Evolutionary conservation across 1,284 basidiomycete genomes (phyloP).

Genomic region (Cutaneotrichosporon dermatis): DNA sequence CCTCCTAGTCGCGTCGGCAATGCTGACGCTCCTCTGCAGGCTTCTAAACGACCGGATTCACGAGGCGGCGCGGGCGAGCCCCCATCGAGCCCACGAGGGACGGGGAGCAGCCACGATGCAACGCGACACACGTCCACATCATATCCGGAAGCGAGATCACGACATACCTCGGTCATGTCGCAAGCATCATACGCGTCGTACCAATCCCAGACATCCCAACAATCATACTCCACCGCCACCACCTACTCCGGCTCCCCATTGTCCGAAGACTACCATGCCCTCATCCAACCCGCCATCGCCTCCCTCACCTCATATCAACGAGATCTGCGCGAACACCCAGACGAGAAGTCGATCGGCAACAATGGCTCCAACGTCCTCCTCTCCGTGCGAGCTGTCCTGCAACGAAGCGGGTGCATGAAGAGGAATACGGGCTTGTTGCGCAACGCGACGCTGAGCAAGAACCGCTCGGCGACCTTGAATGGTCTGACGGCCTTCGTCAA

Average conservation of each 20-base stretch:
- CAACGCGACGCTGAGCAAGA: not conserved
- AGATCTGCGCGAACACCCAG: not conserved
- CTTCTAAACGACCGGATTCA: not conserved
- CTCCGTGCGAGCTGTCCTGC: conserved; percentile 75
- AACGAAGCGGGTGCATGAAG: conserved; percentile 76
- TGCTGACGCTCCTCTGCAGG: too few relatives aligned
- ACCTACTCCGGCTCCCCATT: conserved; percentile 1
- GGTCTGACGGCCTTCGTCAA: conserved; percentile 1
- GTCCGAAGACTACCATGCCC: conserved; percentile 27
- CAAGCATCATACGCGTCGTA: conserved; percentile 11
- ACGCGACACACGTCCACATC: not conserved
- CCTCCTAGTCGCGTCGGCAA: too few relatives aligned
- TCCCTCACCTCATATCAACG: conserved; percentile 5
- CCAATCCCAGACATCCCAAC: conserved; percentile 5
- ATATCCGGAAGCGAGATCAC: conserved; percentile 5
- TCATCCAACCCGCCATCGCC: conserved; percentile 56
- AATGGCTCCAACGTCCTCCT: not conserved
- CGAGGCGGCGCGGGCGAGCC: not conserved
- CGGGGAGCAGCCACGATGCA: not conserved
- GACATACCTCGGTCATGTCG: conserved; percentile 14
- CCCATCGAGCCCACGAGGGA: not conserved
- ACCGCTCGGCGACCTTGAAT: not conserved
- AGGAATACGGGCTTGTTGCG: conserved; percentile 69
- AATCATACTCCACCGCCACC: conserved; percentile 5
- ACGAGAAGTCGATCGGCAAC: not conserved